Base-by-base conservation (phyloP, 2,329 filamentous ascomycete species). In the Chaetothyriales sp. region DNA sequence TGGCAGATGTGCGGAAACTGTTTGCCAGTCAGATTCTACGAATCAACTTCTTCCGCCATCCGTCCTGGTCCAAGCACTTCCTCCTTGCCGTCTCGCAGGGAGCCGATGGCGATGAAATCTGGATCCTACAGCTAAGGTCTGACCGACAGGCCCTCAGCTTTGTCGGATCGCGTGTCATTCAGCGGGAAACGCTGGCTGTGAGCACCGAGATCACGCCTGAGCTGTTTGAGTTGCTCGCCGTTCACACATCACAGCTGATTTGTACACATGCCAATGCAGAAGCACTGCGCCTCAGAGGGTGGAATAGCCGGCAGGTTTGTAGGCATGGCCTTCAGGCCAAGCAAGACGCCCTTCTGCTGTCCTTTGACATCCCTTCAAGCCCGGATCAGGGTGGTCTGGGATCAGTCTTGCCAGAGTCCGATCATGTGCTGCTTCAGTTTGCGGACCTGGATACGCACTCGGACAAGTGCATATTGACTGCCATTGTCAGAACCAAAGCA, bases 1-100 rank as follows among this genome's bases (percentile, higher is more conserved):
- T 64, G 46, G 51, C 64, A 43, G 69, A 72, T 46, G 77, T 80
- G 53, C 74, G 74, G 50, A 70, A 78, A 18, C 68, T 83, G 39
- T 81, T 84, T 55, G 76, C 79, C 10, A 73, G 78, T 42, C 78
- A 83, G 49, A 71, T 79, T 48, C 74, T 80, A 53, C 79, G 81
- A 51, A 72, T 77, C 36, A 71, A 80, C 15, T 84, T 88, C 69
- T 81, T 93, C 55, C 78, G 75, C 60, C 81, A 80, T 59, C 71
- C 72, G 52, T 79, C 78, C n/a, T 94, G 89, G 86, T 74, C 73
- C 8, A 63, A 75, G 12, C 71, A 76, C 49, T 95, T 86, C 85
- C 78, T 81, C 55, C 69, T 93, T 42, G 80, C 81, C 57, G 75
- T 84, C 45, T 79, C 80, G 49, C 74, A 87, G 63, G 81, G 82